Conservation (phyloP, 345 rosid species). For the Lepidium aucheri region DNA sequence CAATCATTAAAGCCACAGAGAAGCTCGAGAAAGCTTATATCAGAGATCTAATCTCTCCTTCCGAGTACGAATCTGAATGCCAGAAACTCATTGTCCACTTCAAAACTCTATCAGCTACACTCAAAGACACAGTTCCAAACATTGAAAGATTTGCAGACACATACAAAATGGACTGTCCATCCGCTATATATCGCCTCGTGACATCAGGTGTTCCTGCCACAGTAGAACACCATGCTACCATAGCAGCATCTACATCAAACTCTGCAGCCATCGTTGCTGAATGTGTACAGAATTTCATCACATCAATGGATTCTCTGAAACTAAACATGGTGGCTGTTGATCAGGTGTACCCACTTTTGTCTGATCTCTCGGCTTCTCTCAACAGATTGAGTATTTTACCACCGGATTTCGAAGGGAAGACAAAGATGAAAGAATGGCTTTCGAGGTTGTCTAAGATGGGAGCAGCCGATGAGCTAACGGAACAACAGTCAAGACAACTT, state of each 20-base stretch:
- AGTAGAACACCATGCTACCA: constrained; percentile 70
- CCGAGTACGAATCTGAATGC: constrained; percentile 77
- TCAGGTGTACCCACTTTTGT: constrained; percentile 79
- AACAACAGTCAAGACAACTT: constrained; percentile 88
- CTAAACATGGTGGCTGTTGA: constrained; percentile 91
- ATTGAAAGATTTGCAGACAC: constrained; percentile 82
- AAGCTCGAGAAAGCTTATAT: constrained; percentile 88
- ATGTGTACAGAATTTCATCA: constrained; percentile 85
- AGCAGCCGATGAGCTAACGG: constrained; percentile 87
- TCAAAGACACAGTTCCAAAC: constrained; percentile 74
- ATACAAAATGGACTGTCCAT: constrained; percentile 88
- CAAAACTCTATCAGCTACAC: constrained; percentile 66
- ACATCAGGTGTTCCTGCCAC: constrained; percentile 95
- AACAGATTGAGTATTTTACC: constrained; percentile 64
- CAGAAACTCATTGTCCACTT: constrained; percentile 85
- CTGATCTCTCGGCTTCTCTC: constrained; percentile 67
- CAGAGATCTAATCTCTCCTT: constrained; percentile 61
- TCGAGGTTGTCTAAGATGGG: constrained; percentile 81
- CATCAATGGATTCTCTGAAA: constrained; percentile 86
- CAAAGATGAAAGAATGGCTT: constrained; percentile 87
- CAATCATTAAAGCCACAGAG: constrained; percentile 88
- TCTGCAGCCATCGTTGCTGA: constrained; percentile 85
- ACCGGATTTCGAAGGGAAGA: constrained; percentile 83
- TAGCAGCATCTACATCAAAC: constrained; percentile 40
- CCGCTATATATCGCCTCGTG: constrained; percentile 81